Conservation (phyloP, 108 stramenopile genomes). For the Hondaea fermentalgiana region DNA sequence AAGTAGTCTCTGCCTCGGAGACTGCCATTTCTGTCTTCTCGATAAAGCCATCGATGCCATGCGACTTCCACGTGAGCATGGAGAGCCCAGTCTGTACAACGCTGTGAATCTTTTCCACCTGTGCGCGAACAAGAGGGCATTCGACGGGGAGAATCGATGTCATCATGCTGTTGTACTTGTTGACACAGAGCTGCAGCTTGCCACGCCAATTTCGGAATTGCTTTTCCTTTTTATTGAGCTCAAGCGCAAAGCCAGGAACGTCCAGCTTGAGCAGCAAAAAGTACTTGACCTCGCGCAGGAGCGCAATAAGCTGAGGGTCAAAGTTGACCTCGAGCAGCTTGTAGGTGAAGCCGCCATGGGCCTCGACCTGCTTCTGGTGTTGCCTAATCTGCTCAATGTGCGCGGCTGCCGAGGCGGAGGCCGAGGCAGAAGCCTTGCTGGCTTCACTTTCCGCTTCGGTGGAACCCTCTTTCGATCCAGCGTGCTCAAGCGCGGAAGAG, state of each 20-base stretch:
- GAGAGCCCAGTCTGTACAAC: constrained; percentile 58
- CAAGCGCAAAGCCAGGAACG: constrained; percentile 67
- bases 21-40: constrained; percentile 61
- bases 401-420: neutral
- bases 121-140: constrained; percentile 64
- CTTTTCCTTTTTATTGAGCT: constrained; percentile 67
- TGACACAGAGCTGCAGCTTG: constrained; percentile 72
- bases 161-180: constrained; percentile 70
- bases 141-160: constrained; percentile 71
- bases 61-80: constrained; percentile 67
- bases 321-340: constrained; percentile 70
- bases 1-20: constrained; percentile 50
- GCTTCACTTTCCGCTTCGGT: neutral
- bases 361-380: constrained; percentile 3
- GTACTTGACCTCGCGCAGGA: constrained; percentile 78
- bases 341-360: constrained; percentile 25
- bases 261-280: constrained; percentile 62
- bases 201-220: constrained; percentile 70
- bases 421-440: neutral
- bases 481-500: no score
- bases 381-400: neutral
- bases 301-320: constrained; percentile 70
- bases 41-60: constrained; percentile 57
- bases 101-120: constrained; percentile 62
- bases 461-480: neutral